Base-by-base conservation (phyloP, 1,284 basidiomycete genomes). In the Anthracocystis panici-leucophaei region DNA sequence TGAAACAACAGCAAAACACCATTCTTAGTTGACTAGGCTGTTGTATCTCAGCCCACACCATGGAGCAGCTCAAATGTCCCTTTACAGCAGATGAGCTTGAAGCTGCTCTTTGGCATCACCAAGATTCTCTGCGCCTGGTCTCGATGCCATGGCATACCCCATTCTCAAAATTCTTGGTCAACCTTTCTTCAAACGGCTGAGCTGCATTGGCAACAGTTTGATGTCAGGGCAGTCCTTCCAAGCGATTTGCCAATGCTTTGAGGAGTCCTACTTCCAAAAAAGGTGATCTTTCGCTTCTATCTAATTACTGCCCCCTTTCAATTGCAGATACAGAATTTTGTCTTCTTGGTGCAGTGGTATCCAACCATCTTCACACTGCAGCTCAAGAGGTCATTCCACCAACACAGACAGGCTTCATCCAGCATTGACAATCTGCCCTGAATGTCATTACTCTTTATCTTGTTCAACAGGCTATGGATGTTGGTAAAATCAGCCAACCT, bases 371-470 rank as follows among this genome's bases (percentile, higher is more conserved):
- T 11, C 57, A 59, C 31, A 1, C 48, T 2, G 57, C 57, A 5
- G 48, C 57, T 23, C n/a, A 50, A 33, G 48, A 59, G 21, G 57
- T 59, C 27, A 51, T 51, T 16, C 38, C 18, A 7, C 8, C 49
- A 21, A 21, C 57, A 11, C 57, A 52, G n/a, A 59, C 57, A 0
- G 57, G 57, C n/a, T 59, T 59, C 40, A 51, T 59, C 29, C 25
- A 23, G 11, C 23, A 42, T 33, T 49, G 38, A 3, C 49, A 50
- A 18, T 59, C 57, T 42, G 49, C 57, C 9, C 20, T 41, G 7
- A 59, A 59, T n/a, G 38, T 59, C 4, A 29, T 59, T 3, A 29
- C 57, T 5, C 46, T 59, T 20, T 50, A 50, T n/a, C 48, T 59
- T 7, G 10, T 59, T 20, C 57, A 59, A 33, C 57, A 59, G 16